These are phyloP conservation scores for Backusella tarrabulga DNA, from an alignment of 192 early-diverging fungal genomes.

Conservation along the genomic window DNA sequence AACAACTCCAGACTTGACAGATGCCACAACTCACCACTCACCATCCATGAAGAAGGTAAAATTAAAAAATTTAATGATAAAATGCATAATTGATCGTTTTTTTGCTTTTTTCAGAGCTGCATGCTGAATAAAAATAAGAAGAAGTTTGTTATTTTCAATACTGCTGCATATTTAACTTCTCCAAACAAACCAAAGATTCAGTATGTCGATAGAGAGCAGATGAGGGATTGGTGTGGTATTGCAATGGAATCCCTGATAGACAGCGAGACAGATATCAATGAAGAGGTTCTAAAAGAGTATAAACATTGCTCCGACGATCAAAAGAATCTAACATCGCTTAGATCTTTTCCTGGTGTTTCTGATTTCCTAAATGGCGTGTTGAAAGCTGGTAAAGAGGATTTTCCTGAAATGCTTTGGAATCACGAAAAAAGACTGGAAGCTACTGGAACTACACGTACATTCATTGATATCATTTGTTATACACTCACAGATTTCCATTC, in stretches of 20 bases:
- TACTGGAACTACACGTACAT: neutral
- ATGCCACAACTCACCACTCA: neutral
- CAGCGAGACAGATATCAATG: neutral
- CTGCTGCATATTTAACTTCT: slow-evolving; percentile 10
- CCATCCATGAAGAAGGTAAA: neutral
- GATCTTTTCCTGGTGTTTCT: neutral
- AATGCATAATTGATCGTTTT: neutral
- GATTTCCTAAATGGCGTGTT: neutral
- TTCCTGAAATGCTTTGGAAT: slow-evolving; percentile 8
- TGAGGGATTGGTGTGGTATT: slow-evolving; percentile 1
- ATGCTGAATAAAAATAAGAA: neutral
- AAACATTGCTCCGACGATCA: neutral
- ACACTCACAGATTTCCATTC: slow-evolving; percentile 8
- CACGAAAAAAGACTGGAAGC: neutral
- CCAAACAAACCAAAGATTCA: slow-evolving; percentile 11
- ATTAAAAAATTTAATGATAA: neutral
- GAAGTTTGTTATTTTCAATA: neutral
- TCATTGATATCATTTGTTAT: slow-evolving; percentile 7
- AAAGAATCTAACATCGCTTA: neutral
- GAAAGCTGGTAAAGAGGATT: neutral
- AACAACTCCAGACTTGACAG: neutral
- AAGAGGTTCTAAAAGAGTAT: neutral
- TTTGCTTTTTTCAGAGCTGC: neutral
- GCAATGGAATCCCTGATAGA: neutral
- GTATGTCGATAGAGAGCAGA: slow-evolving; percentile 1